These are phyloP conservation scores for Sugiyamaella smithiae DNA, from an alignment of 805 yeast genomes.

Conservation along the genomic window DNA sequence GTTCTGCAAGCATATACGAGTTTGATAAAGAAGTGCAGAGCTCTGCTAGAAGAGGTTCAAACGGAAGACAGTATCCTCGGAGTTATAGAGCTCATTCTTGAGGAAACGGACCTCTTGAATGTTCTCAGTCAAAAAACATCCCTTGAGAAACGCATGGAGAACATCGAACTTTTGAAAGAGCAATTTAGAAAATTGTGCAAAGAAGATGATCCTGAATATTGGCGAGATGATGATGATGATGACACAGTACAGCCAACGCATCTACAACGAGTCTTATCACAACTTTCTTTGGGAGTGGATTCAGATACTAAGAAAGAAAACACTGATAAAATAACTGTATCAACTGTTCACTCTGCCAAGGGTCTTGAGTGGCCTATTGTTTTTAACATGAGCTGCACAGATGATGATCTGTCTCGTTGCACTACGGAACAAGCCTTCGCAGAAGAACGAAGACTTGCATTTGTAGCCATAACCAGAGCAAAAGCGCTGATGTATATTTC, in stretches of 20 bases:
- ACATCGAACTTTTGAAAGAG: constrained; percentile 1
- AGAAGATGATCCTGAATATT: background rate
- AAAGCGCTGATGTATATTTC: constrained; percentile 50
- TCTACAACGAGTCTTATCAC: constrained; percentile 19
- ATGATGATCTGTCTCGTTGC: background rate
- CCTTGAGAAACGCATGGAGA: constrained; percentile 9
- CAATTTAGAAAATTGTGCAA: background rate
- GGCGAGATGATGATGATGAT: constrained; percentile 1
- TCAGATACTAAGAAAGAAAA: background rate
- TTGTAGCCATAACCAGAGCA: constrained; percentile 88
- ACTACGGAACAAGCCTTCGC: constrained; percentile 36
- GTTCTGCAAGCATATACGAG: background rate
- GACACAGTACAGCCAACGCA: constrained; percentile 6
- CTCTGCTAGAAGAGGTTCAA: background rate
- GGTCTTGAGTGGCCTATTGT: constrained; percentile 97
- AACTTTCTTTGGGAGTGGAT: constrained; percentile 24
- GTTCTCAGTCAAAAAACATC: constrained; percentile 2
- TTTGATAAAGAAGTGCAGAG: constrained; percentile 10
- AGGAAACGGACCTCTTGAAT: constrained; percentile 4
- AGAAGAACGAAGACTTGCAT: constrained; percentile 82
- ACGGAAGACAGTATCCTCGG: background rate
- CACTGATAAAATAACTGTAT: constrained; percentile 44
- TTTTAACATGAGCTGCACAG: constrained; percentile 45
- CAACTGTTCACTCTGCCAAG: constrained; percentile 90
- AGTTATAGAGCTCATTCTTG: constrained; percentile 12